Base-by-base conservation (phyloP, 78 protist species). In the Protostelium mycophagum region DNA sequence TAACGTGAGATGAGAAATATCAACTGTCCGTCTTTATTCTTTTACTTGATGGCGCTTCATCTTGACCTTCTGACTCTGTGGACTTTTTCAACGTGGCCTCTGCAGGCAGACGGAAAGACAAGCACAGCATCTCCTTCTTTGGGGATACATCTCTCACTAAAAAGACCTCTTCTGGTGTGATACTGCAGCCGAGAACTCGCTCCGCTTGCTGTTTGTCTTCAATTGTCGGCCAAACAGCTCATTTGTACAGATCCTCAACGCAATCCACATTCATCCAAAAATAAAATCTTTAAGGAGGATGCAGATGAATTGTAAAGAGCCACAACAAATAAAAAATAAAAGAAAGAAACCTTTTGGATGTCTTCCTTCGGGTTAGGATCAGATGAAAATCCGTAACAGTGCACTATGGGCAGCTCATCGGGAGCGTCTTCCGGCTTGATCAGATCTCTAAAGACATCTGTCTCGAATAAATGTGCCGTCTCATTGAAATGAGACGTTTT, bases 131-230 rank as follows among this genome's bases (percentile, higher is more conserved):
- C 37, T 34, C 84, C 83, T 97, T 97, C 39, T 38, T 38, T 0
- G 98, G 98, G 0, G 98, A 90, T 0, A 97, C 97, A 35, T 93
- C 90, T n/a, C 98, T 89, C 36, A 97, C 97, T 25, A 91, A 83
- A 38, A 37, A 63, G 28, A 39, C 87, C 16, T 37, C 35, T 23
- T 16, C n/a, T 38, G 38, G 63, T 35, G 25, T 38, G 37, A 91
- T 34, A 38, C 1, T 0, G 85, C 51, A 37, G 38, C 92, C 92
- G 28, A 73, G 73, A 51, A 51, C 5, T 16, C 16, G 0, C 1
- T 35, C 36, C 0, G 63, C 84, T 34, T 88, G 94, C 36, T 29
- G 88, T n/a, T n/a, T n/a, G n/a, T n/a, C n/a, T n/a, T n/a, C n/a
- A n/a, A n/a, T n/a, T n/a, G n/a, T n/a, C n/a, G n/a, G n/a, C n/a